Evolutionary conservation across 495 filamentous ascomycete species (phyloP).

Genomic region (Talaromyces stipitatus): DNA sequence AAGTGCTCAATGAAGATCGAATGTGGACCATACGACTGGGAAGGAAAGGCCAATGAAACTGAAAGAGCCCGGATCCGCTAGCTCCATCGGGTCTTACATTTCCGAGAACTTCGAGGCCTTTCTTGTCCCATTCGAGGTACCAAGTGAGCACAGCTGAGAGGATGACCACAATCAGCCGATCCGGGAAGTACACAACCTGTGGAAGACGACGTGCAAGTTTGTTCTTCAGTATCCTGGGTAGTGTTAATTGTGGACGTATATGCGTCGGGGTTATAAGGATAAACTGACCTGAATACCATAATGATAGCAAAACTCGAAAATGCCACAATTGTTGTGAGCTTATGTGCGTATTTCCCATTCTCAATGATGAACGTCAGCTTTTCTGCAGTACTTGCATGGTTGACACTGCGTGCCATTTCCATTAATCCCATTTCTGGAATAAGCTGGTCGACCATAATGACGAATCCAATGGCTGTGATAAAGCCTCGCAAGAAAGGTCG

Average conservation of each 20-base stretch:
- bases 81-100: slow-evolving; percentile 63
- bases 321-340: slow-evolving; percentile 65
- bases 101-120: slow-evolving; percentile 78
- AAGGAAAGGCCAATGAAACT: slow-evolving; percentile 80
- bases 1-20: slow-evolving; percentile 79
- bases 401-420: slow-evolving; percentile 51
- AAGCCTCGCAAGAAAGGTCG: slow-evolving; percentile 90
- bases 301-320: slow-evolving; percentile 78
- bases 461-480: slow-evolving; percentile 91
- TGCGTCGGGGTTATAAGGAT: background rate
- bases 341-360: slow-evolving; percentile 58
- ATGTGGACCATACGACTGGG: slow-evolving; percentile 68
- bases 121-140: slow-evolving; percentile 68
- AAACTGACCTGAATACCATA: slow-evolving; percentile 67
- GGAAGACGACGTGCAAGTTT: slow-evolving; percentile 75
- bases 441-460: slow-evolving; percentile 91
- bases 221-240: slow-evolving; percentile 64
- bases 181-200: slow-evolving; percentile 79
- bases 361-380: slow-evolving; percentile 74
- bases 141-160: slow-evolving; percentile 75
- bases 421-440: slow-evolving; percentile 81
- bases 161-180: slow-evolving; percentile 87
- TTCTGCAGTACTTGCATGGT: slow-evolving; percentile 75
- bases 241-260: slow-evolving; percentile 9
- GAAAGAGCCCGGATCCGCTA: slow-evolving; percentile 48